Percentiles rank a stretch among this genome's conserved stretches.
Evolutionary conservation across 805 yeast species (phyloP).

Genomic region (Lachancea kluyveri): DNA sequence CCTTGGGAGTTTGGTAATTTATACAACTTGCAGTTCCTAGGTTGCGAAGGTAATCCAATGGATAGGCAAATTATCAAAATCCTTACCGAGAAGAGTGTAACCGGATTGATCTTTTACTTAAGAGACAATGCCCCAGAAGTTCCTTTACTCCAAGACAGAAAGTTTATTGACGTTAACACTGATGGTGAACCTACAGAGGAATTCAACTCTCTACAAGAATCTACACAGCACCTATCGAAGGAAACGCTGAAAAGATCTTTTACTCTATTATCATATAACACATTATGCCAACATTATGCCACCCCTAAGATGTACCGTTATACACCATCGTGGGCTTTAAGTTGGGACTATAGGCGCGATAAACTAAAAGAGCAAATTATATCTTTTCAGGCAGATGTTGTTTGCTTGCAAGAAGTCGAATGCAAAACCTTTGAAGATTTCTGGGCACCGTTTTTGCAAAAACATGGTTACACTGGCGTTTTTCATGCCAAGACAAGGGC

Average conservation of each 20-base stretch:
- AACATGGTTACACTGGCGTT: conserved; percentile 71
- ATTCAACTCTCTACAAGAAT: conserved; percentile 27
- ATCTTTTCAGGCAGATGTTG: conserved; percentile 59
- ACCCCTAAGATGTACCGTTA: conserved; percentile 86
- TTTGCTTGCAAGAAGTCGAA: conserved; percentile 96
- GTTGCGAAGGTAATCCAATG: conserved; percentile 89
- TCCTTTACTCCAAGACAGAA: conserved; percentile 64
- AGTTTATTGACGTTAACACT: conserved; percentile 74
- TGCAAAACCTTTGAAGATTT: conserved; percentile 77
- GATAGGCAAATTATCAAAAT: conserved; percentile 58
- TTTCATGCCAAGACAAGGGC: conserved; percentile 90
- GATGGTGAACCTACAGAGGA: conserved; percentile 54
- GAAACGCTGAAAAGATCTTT: conserved; percentile 39
- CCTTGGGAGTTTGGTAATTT: conserved; percentile 85
- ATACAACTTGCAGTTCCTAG: conserved; percentile 78
- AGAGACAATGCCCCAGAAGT: conserved; percentile 77
- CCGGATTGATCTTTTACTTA: conserved; percentile 70
- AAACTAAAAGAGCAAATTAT: conserved; percentile 67
- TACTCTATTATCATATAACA: conserved; percentile 81
- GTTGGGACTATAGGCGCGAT: conserved; percentile 86
- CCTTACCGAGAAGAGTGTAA: conserved; percentile 76
- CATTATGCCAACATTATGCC: conserved; percentile 93
- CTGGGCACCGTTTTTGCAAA: conserved; percentile 71
- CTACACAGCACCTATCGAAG: conserved; percentile 18
- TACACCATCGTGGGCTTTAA: conserved; percentile 95